Conservation (phyloP, 495 filamentous ascomycete genomes). For the Daldinia caldariorum region DNA sequence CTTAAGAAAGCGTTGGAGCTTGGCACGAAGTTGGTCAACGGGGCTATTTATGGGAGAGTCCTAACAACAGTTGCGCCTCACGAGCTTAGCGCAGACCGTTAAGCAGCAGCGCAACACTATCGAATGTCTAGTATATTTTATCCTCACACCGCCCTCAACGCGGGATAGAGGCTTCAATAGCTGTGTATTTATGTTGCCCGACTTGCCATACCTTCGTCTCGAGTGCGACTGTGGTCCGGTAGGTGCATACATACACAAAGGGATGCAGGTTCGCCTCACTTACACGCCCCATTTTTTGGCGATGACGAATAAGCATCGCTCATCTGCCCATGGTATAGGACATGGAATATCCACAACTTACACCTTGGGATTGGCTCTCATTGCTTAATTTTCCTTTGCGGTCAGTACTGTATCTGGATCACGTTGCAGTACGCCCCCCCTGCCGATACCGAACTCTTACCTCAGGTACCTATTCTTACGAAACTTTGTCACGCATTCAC, state of each 20-base stretch:
- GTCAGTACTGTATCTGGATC: slow-evolving; percentile 40
- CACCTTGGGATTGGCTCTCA: slow-evolving; percentile 38
- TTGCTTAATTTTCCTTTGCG: slow-evolving; percentile 37
- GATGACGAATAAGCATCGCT: slow-evolving; percentile 41
- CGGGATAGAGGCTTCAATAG: slow-evolving; percentile 36
- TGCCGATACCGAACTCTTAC: slow-evolving; percentile 33
- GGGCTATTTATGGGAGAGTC: slow-evolving; percentile 40
- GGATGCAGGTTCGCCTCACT: slow-evolving; percentile 50
- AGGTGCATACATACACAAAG: slow-evolving; percentile 44
- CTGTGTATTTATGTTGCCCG: slow-evolving; percentile 38
- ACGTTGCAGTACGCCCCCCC: slow-evolving; percentile 39
- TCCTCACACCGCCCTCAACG: slow-evolving; percentile 40
- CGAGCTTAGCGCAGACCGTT: slow-evolving; percentile 34
- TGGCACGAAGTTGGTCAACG: slow-evolving; percentile 30
- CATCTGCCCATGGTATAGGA: slow-evolving; percentile 27
- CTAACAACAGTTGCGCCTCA: slow-evolving; percentile 27
- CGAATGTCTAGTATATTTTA: slow-evolving; percentile 22
- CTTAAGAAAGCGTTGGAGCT: slow-evolving; percentile 25
- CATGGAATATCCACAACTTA: slow-evolving; percentile 35
- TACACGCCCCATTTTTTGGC: slow-evolving; percentile 47
- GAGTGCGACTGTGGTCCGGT: slow-evolving; percentile 43
- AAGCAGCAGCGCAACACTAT: slow-evolving; percentile 17
- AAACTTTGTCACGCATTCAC: slow-evolving; percentile 37
- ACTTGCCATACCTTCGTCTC: slow-evolving; percentile 39
- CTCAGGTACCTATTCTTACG: slow-evolving; percentile 29